Conservation (phyloP, 257 asterid genomes). For the Gentiana dahurica region DNA sequence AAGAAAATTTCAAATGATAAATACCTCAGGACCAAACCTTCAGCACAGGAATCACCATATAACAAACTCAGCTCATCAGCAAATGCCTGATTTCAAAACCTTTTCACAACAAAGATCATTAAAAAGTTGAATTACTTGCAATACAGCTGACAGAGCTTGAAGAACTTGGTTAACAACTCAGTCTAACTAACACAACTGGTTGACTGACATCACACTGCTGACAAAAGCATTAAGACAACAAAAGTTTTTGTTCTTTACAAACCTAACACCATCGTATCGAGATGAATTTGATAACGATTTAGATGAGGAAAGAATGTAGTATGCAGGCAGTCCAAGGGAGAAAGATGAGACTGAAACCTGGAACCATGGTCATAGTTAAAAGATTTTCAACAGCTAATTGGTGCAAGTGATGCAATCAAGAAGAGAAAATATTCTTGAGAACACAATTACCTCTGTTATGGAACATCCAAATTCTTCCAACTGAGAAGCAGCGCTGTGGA, state of each 20-base stretch:
- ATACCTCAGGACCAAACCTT: constrained; percentile 96
- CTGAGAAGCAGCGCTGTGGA: constrained; percentile 65
- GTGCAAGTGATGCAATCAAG: neutral
- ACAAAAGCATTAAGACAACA: no score
- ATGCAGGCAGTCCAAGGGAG: constrained; percentile 96
- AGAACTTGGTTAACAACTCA: no score
- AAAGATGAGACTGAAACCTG: constrained; percentile 90
- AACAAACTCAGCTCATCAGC: constrained; percentile 74
- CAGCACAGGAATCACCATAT: constrained; percentile 75
- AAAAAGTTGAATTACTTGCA: neutral
- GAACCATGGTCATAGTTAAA: constrained; percentile 9
- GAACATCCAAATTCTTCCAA: constrained; percentile 80
- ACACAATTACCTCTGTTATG: constrained; percentile 52
- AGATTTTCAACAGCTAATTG: neutral
- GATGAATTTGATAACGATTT: constrained; percentile 96
- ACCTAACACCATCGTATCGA: constrained; percentile 96
- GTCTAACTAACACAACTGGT: no score
- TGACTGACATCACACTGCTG: no score
- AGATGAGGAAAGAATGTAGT: constrained; percentile 85
- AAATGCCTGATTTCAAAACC: constrained; percentile 76
- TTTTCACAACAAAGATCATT: constrained; percentile 5
- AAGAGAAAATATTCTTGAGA: neutral
- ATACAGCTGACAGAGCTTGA: no score
- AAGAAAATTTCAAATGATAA: constrained; percentile 3
- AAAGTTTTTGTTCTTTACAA: constrained; percentile 1